These are phyloP conservation scores for Glomus cerebriforme DNA, from an alignment of 192 early-diverging fungal genomes.

Conservation along the genomic window DNA sequence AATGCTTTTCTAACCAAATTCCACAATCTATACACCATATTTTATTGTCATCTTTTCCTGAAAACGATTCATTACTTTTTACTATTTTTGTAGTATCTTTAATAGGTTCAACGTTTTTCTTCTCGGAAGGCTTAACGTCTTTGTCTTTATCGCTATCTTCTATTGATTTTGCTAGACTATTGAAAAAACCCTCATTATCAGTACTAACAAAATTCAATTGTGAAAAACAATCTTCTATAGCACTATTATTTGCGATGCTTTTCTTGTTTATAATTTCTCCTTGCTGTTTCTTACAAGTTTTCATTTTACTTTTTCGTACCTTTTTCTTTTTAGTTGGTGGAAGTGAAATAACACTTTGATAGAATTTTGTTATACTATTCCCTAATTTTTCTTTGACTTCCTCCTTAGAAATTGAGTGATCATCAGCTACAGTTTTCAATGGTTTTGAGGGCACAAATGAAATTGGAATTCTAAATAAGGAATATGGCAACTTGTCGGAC, in stretches of 20 bases:
- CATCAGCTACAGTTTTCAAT: neutral
- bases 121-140: neutral
- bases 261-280: neutral
- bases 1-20: neutral
- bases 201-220: neutral
- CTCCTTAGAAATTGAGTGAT: neutral
- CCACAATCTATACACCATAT: neutral
- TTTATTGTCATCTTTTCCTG: neutral
- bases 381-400: neutral
- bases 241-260: neutral
- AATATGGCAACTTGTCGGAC: neutral
- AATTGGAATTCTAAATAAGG: neutral
- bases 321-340: conserved; percentile 1
- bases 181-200: neutral
- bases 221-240: neutral
- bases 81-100: neutral
- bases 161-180: neutral
- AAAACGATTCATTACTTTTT: neutral
- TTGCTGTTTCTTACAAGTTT: neutral
- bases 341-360: conserved; percentile 14
- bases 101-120: neutral
- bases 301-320: neutral
- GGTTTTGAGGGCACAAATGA: neutral
- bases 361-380: neutral
- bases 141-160: neutral